Conservation (phyloP, 768 basidiomycete genomes). For the Hypholoma fasciculare region DNA sequence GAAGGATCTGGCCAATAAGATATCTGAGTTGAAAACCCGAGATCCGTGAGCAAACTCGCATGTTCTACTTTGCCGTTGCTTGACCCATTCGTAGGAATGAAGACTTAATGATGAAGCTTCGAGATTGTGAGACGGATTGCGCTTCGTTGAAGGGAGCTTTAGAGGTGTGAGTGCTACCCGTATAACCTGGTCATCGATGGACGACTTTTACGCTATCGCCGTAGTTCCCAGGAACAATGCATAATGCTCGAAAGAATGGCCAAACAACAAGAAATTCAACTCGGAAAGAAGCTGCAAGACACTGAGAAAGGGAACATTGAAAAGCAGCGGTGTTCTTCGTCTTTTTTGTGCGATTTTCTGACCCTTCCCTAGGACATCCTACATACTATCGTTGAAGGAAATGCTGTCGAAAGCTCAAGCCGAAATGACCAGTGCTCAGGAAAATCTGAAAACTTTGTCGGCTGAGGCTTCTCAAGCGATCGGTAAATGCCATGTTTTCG, state of each 20-base stretch:
- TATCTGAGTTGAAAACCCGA: slow-evolving; percentile 6
- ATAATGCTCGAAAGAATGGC: not conserved
- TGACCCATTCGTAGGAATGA: slow-evolving; percentile 9
- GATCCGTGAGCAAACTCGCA: not conserved
- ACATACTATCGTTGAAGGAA: not conserved
- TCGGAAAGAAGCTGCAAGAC: slow-evolving; percentile 2
- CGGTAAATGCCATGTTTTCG: slow-evolving; percentile 2
- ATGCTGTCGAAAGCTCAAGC: not conserved
- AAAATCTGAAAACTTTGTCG: not conserved
- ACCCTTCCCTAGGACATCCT: not conserved
- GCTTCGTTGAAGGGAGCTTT: slow-evolving; percentile 2
- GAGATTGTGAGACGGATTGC: slow-evolving; percentile 3
- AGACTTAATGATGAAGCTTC: slow-evolving; percentile 6
- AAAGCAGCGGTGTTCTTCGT: not conserved
- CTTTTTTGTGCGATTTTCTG: not conserved
- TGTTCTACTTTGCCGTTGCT: not conserved
- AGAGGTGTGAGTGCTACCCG: slow-evolving; percentile 3
- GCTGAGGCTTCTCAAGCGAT: not conserved
- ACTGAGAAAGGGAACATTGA: slow-evolving; percentile 9
- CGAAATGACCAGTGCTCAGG: not conserved
- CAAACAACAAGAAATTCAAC: not conserved
- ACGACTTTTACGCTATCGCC: not conserved
- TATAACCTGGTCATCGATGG: not conserved
- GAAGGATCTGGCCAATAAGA: slow-evolving; percentile 10
- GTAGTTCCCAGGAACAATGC: slow-evolving; percentile 6